Evolutionary conservation across 305 asterid species (phyloP).

Genomic region (Solanum hybrid): DNA sequence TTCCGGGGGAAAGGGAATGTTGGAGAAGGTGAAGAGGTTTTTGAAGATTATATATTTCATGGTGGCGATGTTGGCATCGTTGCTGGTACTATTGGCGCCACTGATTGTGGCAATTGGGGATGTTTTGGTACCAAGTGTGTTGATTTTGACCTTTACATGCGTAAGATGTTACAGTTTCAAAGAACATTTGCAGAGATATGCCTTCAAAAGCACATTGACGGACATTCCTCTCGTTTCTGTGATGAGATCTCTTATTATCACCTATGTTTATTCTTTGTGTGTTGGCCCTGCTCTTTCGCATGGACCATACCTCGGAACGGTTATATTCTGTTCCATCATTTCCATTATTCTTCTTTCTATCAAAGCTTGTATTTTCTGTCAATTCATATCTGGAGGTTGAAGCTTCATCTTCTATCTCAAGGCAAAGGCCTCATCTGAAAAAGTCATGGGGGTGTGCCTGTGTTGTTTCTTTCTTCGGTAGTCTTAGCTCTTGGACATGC

Average conservation of each 20-base stretch:
- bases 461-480: slow-evolving; percentile 80
- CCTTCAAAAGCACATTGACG: slow-evolving; percentile 69
- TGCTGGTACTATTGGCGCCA: slow-evolving; percentile 58
- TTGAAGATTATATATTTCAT: slow-evolving; percentile 63
- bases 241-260: slow-evolving; percentile 69
- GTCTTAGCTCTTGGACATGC: slow-evolving; percentile 92
- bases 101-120: slow-evolving; percentile 62
- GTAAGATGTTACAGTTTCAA: slow-evolving; percentile 44
- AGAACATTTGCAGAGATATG: slow-evolving; percentile 67
- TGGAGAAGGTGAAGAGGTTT: slow-evolving; percentile 59
- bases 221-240: slow-evolving; percentile 79
- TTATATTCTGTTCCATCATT: slow-evolving; percentile 54
- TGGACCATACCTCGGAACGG: slow-evolving; percentile 82
- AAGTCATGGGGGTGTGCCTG: slow-evolving; percentile 99
- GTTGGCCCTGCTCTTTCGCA: slow-evolving; percentile 65
- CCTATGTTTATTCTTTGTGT: slow-evolving; percentile 59
- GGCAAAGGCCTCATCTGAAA: slow-evolving; percentile 82
- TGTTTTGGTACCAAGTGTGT: slow-evolving; percentile 54
- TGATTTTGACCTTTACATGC: slow-evolving; percentile 71
- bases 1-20: slow-evolving; percentile 49
- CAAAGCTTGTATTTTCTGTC: slow-evolving; percentile 72
- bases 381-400: slow-evolving; percentile 79
- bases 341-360: slow-evolving; percentile 65
- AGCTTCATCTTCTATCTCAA: slow-evolving; percentile 56
- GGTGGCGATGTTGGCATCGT: slow-evolving; percentile 70